Conservation (phyloP, 2,329 filamentous ascomycete genomes). For the Colletotrichum sp. region DNA sequence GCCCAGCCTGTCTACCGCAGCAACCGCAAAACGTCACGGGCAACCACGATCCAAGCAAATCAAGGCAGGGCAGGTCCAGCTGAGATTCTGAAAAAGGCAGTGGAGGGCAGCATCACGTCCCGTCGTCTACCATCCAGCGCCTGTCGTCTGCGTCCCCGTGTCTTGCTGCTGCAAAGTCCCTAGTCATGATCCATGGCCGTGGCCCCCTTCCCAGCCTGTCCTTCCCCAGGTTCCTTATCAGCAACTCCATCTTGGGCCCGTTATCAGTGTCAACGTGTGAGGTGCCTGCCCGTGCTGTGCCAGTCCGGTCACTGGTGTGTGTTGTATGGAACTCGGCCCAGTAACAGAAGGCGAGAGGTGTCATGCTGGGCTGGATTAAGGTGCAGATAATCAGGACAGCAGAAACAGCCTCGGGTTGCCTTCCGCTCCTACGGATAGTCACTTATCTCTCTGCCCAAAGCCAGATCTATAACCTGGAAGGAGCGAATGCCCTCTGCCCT, state of each 20-base stretch:
- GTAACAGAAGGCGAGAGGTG: not conserved
- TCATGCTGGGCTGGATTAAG: not conserved
- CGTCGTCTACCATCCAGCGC: not conserved
- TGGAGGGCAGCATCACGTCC: not conserved
- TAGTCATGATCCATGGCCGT: not conserved
- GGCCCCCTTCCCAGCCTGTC: not conserved
- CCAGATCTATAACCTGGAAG: not conserved
- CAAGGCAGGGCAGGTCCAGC: not conserved
- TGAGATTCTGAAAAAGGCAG: not conserved
- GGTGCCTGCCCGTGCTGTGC: not conserved
- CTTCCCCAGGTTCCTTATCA: conserved; percentile 5
- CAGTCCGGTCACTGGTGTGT: not conserved
- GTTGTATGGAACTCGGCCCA: not conserved
- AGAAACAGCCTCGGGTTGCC: not conserved
- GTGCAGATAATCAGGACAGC: not conserved
- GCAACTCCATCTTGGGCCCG: not conserved
- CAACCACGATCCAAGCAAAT: not conserved
- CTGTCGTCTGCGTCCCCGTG: not conserved
- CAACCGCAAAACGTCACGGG: not conserved
- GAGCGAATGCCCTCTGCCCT: not conserved
- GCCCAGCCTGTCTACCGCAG: not conserved
- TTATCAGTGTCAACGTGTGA: not conserved
- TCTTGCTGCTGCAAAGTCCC: not conserved
- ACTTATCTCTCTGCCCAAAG: not conserved
- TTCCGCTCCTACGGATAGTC: not conserved